Percentiles rank a stretch among this genome's conserved stretches.
Evolutionary conservation across 2,329 filamentous ascomycete genomes (phyloP).

Genomic region (Shiraia bambusicola): DNA sequence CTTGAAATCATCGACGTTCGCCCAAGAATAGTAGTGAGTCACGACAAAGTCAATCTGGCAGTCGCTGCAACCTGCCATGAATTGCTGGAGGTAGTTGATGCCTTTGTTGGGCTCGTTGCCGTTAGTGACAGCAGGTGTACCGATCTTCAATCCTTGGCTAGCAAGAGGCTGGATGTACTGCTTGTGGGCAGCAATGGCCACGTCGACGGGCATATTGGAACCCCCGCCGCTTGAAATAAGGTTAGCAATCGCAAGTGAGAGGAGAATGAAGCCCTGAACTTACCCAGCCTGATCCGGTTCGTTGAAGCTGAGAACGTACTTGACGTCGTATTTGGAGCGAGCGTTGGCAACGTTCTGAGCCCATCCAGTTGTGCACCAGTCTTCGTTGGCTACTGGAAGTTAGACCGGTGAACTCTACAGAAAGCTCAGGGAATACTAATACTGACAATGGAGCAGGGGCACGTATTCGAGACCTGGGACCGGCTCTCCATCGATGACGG

Average conservation of each 20-base stretch:
- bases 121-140: slow-evolving; percentile 42
- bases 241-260: slow-evolving; percentile 5
- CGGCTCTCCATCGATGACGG: slow-evolving; percentile 45
- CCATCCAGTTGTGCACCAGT: slow-evolving; percentile 34
- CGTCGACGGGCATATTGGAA: slow-evolving; percentile 25
- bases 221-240: slow-evolving; percentile 23
- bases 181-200: slow-evolving; percentile 27
- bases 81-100: slow-evolving; percentile 35
- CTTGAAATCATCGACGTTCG: slow-evolving; percentile 37
- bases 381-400: slow-evolving; percentile 12
- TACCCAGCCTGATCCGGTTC: slow-evolving; percentile 42
- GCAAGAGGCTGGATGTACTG: slow-evolving; percentile 31
- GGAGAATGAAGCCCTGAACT: slow-evolving; percentile 12
- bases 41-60: slow-evolving; percentile 41
- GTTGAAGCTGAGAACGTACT: slow-evolving; percentile 41
- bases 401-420: too few species aligned
- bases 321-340: slow-evolving; percentile 32
- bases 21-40: slow-evolving; percentile 43
- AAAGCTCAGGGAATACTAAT: too few species aligned
- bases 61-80: slow-evolving; percentile 27
- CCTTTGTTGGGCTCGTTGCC: slow-evolving; percentile 25
- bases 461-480: slow-evolving; percentile 58
- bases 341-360: slow-evolving; percentile 29
- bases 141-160: slow-evolving; percentile 30
- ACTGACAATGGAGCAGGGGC: slow-evolving; percentile 51